phyloP scores from a whole-genome alignment of 495 filamentous ascomycete genomes.

The Aspergillus ellipticus region DNA sequence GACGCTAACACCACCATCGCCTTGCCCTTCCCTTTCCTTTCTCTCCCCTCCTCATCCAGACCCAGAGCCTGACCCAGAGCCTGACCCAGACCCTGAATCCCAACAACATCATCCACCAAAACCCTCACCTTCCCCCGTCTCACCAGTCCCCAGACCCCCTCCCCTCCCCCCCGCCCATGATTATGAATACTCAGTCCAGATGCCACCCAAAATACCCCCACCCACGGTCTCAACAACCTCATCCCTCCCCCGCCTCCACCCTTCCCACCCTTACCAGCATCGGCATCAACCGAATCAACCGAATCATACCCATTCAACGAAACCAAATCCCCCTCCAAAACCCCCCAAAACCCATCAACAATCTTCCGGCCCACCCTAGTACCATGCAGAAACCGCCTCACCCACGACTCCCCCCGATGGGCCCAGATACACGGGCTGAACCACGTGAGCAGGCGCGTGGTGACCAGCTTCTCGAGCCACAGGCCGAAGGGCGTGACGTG shows the following conservation, averaged over 20 bases:
- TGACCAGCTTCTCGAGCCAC: conserved; percentile 64
- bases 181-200: conserved; percentile 64
- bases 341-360: conserved; percentile 64
- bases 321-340: conserved; percentile 57
- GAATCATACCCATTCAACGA: conserved; percentile 54
- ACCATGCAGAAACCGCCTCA: conserved; percentile 56
- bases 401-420: conserved; percentile 44
- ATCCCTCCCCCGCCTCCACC: conserved; percentile 55
- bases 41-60: conserved; percentile 23
- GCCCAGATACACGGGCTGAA: conserved; percentile 63
- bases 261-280: no score
- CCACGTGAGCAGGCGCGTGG: conserved; percentile 61
- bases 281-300: no score
- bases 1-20: background rate
- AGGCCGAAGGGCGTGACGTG: conserved; percentile 57
- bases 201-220: conserved; percentile 60
- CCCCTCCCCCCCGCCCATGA: conserved; percentile 38
- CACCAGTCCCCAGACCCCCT: conserved; percentile 29
- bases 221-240: conserved; percentile 62
- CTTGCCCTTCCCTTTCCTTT: no score
- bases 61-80: no score
- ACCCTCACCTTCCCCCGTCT: conserved; percentile 55
- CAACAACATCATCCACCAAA: conserved; percentile 59
- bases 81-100: no score
- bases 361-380: conserved; percentile 65